Conservation (phyloP, 2,329 filamentous ascomycete species). For the Botrytis galanthina region DNA sequence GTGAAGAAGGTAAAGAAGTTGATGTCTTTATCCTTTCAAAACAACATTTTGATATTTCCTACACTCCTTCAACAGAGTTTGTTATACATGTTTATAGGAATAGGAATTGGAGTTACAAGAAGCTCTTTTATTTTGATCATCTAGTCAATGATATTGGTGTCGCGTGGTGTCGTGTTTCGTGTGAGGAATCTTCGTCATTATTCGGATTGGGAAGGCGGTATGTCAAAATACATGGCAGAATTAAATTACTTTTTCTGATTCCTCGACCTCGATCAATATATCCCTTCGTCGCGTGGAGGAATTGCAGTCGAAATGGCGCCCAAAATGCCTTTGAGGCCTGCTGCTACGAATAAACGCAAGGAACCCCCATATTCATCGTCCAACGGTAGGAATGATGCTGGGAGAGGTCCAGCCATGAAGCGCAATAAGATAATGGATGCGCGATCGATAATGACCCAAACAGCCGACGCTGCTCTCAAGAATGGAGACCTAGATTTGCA, state of each 20-base stretch:
- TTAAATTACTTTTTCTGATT: constrained; percentile 6
- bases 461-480: constrained; percentile 42
- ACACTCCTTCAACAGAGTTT: not conserved
- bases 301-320: not conserved
- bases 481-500: constrained; percentile 83
- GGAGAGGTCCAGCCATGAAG: constrained; percentile 38
- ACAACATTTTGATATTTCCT: not conserved
- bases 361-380: constrained; percentile 28
- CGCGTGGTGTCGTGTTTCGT: constrained; percentile 13
- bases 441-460: constrained; percentile 46
- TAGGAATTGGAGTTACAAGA: not conserved
- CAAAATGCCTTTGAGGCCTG: constrained; percentile 30
- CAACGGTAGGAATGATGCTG: constrained; percentile 19
- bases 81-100: not conserved
- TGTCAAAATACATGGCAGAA: not conserved
- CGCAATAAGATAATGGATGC: constrained; percentile 45
- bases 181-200: not conserved
- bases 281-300: not conserved
- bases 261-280: not conserved
- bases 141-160: not conserved
- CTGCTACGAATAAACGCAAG: constrained; percentile 33
- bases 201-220: not conserved
- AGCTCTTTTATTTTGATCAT: not conserved
- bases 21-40: not conserved
- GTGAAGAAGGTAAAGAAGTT: not conserved